Evolutionary conservation across 2,329 filamentous ascomycete species (phyloP), one percentile per base, ranked within the genome.

Genomic region (Aspergillus amoenus): DNA sequence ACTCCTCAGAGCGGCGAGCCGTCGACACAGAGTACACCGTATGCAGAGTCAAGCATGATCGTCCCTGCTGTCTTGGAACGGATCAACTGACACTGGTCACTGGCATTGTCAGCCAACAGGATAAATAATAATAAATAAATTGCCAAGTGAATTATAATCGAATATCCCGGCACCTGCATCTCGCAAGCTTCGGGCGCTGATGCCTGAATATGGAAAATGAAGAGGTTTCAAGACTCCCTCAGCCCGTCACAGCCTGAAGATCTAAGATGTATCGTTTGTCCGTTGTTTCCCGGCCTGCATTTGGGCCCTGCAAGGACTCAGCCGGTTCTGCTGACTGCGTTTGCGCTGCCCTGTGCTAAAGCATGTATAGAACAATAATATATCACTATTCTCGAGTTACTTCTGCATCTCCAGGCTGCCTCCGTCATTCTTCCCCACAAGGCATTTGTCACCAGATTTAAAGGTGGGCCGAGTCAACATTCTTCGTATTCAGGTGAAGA

Each of bases 381-480:
- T 37, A 37, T n/a, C 15, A 5, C 42, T 24, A 15, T 24, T 22
- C 30, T 44, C 21, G 12, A 39, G 46, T 17, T 18, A 8, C 46
- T 24, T 21, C 22, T 24, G 42, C 42, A 27, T 32, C 21, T 37
- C 12, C 34, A 30, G 27, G 27, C 9, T 9, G 9, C 27, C 27
- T 30, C 22, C 44, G 43, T 48, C 44, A 42, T 47, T 47, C 41
- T 53, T 53, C 49, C 27, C 49, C 39, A 49, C 49, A 49, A 52
- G 55, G 24, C 49, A 59, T 59, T 63, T 58, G 56, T 60, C 56
- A 61, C 51, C 58, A 39, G 47, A 41, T 40, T 30, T 22, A 13
- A 27, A 24, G 34, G 47, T 37, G 47, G 34, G n/a, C 12, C 21
- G 24, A 52, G 13, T 41, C 24, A 43, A 39, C 45, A 46, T 61